A percentile compares a stretch with the other conserved stretches of the same genome.
Evolutionary conservation across 495 filamentous ascomycete genomes (phyloP).

Genomic region (Penicillium turbatum): DNA sequence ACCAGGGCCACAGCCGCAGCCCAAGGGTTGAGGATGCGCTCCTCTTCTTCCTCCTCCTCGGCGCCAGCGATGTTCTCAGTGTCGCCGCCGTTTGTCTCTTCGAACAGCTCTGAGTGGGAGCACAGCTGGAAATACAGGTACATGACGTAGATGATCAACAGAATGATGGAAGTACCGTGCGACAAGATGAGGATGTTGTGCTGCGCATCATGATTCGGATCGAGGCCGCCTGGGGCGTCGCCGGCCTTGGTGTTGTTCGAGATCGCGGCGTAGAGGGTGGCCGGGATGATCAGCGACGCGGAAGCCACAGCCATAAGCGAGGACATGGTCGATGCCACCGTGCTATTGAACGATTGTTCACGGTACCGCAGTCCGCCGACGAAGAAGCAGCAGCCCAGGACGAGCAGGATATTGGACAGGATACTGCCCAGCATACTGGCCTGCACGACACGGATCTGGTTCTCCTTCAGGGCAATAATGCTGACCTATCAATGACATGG

Average conservation of each 20-base stretch:
- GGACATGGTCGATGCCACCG: slow-evolving; percentile 91
- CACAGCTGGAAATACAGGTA: slow-evolving; percentile 89
- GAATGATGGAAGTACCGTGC: slow-evolving; percentile 83
- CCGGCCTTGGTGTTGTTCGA: neutral
- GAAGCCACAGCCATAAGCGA: slow-evolving; percentile 91
- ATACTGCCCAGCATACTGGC: slow-evolving; percentile 97
- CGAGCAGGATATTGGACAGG: slow-evolving; percentile 89
- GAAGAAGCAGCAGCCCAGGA: slow-evolving; percentile 95
- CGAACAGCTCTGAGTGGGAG: slow-evolving; percentile 77
- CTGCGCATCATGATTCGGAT: slow-evolving; percentile 16
- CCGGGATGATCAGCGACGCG: slow-evolving; percentile 90
- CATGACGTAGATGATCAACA: slow-evolving; percentile 81
- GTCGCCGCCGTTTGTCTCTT: slow-evolving; percentile 51
- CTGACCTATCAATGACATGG: slow-evolving; percentile 61
- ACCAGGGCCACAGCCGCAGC: slow-evolving; percentile 72
- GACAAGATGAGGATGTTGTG: slow-evolving; percentile 76
- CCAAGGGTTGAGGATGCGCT: slow-evolving; percentile 60
- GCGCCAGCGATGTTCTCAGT: slow-evolving; percentile 30
- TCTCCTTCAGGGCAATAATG: slow-evolving; percentile 80
- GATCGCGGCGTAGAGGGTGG: slow-evolving; percentile 65
- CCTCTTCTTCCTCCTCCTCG: slow-evolving; percentile 47
- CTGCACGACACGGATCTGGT: slow-evolving; percentile 92
- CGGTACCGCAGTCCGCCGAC: slow-evolving; percentile 66
- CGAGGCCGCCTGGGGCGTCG: neutral
- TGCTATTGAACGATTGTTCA: slow-evolving; percentile 77